Percentiles rank a stretch among this genome's conserved stretches.
phyloP scores from a whole-genome alignment of 2,329 filamentous ascomycete genomes.

The Cordyceps sp. region DNA sequence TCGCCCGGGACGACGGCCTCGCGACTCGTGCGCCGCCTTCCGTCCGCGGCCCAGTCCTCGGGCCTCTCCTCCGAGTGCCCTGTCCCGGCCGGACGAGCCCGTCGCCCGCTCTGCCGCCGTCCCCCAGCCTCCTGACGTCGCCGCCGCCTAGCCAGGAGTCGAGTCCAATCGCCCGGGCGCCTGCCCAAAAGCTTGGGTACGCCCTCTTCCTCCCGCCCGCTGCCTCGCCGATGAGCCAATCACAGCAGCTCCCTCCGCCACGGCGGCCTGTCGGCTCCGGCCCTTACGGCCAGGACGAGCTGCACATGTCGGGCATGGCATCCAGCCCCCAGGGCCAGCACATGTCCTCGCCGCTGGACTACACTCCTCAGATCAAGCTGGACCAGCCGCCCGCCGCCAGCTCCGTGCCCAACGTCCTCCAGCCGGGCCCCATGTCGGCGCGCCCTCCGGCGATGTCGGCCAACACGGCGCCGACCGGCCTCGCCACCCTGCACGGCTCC shows the following conservation, averaged over 20 bases:
- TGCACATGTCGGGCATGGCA: conserved; percentile 32
- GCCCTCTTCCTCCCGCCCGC: neutral
- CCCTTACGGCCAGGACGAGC: conserved; percentile 26
- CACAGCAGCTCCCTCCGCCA: conserved; percentile 18
- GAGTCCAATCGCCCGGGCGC: neutral
- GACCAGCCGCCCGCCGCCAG: conserved; percentile 25
- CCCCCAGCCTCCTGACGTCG: neutral
- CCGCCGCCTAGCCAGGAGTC: neutral
- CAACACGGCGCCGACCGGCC: conserved; percentile 23
- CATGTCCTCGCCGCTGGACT: conserved; percentile 28
- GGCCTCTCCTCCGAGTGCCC: too few species aligned
- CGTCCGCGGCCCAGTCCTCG: too few species aligned
- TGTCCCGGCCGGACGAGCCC: too few species aligned
- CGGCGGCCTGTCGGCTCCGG: conserved; percentile 9
- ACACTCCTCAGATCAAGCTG: conserved; percentile 33
- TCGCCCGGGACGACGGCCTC: too few species aligned
- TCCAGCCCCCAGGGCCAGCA: conserved; percentile 17
- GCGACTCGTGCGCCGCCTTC: too few species aligned
- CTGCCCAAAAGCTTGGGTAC: too few species aligned
- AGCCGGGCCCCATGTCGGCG: conserved; percentile 32
- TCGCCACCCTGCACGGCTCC: conserved; percentile 28
- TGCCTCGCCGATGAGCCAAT: conserved; percentile 19
- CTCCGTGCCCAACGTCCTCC: conserved; percentile 39
- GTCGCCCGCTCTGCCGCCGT: neutral
- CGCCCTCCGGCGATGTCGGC: conserved; percentile 19